Evolutionary conservation across 2,329 filamentous ascomycete species (phyloP), one percentile per base, ranked within the genome.

Genomic region (Didymella pinodella): DNA sequence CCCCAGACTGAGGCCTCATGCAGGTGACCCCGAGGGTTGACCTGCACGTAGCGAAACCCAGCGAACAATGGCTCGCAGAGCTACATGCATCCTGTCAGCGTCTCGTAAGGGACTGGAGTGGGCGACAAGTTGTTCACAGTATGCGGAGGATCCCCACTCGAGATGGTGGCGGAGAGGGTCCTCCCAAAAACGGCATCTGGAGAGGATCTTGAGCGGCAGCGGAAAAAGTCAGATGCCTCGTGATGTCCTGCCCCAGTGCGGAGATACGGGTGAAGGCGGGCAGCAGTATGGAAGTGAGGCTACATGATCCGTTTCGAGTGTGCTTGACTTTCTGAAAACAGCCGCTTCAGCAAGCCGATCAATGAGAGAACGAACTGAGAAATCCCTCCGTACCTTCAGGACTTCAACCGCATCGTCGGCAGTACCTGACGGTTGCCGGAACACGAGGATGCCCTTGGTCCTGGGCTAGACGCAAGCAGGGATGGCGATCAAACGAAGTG

Each of bases 171-270:
- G 66, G 66, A 61, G 64, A 62, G 51, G 62, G 54, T 59, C 59
- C 62, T 59, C 70, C 71, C 50, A 65, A 70, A 67, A 67, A 65
- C 54, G 65, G 72, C 55, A 67, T 65, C 64, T 74, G 65, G 46
- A 52, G 51, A 46, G 28, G 70, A 57, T 67, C 52, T 65, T 69
- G 65, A 63, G 59, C 57, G 62, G 58, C 63, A 65, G 61, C 65
- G 69, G 68, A 64, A 74, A 66, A 71, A 69, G 57, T 63, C 62
- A 62, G 63, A 55, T 60, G 47, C 60, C 70, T 69, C 75, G 71
- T 75, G 70, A 70, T 61, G 52, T 10, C 11, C 29, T 51, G 26
- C 48, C 44, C 48, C 47, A 56, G 61, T 52, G 55, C 53, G 61
- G 59, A 61, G 62, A 53, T 53, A 53, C 54, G 59, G 62, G 61